Percentiles rank a stretch among this genome's conserved stretches.
Evolutionary conservation across 106 monocot genomes (phyloP).

Genomic region (Triglochin maritima): DNA sequence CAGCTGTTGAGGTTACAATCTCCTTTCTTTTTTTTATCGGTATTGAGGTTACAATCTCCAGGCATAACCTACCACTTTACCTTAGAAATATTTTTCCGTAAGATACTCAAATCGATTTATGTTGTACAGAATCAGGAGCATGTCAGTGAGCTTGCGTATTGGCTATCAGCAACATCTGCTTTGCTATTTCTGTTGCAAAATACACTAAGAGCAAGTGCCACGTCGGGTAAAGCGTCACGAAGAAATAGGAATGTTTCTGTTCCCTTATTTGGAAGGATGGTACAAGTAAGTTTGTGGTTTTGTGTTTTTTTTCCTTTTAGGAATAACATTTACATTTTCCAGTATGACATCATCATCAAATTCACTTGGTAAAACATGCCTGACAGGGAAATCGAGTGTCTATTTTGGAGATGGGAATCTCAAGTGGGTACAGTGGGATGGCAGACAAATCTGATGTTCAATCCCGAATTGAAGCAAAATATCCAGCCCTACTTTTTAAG

Average conservation of each 20-base stretch:
- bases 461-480: slow-evolving; percentile 77
- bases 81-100: background rate
- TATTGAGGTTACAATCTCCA: background rate
- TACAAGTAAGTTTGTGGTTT: slow-evolving; percentile 25
- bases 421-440: slow-evolving; percentile 90
- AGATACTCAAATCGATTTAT: background rate
- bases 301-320: background rate
- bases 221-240: slow-evolving; percentile 29
- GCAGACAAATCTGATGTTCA: slow-evolving; percentile 28
- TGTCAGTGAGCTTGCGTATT: slow-evolving; percentile 69
- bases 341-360: background rate
- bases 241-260: slow-evolving; percentile 32
- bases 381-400: slow-evolving; percentile 36
- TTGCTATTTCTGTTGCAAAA: slow-evolving; percentile 78
- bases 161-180: slow-evolving; percentile 86
- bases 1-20: slow-evolving; percentile 59
- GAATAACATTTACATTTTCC: background rate
- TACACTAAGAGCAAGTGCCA: slow-evolving; percentile 64
- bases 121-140: slow-evolving; percentile 48
- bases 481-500: slow-evolving; percentile 88
- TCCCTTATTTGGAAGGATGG: slow-evolving; percentile 58
- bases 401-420: slow-evolving; percentile 48
- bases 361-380: background rate
- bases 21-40: background rate
- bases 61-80: no score